Evolutionary conservation across 2,329 filamentous ascomycete species (phyloP).

Genomic region (Fusarium sp.): DNA sequence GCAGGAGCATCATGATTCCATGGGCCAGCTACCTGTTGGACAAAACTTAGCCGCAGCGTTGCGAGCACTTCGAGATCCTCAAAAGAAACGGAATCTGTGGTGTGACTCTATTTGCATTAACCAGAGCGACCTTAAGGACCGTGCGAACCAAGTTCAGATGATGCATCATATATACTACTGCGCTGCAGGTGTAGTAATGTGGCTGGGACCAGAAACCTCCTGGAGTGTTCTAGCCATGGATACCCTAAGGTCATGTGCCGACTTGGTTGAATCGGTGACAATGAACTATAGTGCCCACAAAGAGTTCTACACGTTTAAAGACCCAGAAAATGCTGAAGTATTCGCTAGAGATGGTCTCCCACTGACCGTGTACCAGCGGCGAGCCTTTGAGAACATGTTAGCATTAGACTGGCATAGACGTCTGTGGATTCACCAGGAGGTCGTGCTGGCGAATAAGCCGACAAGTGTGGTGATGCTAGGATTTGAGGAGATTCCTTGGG

Average conservation of each 20-base stretch:
- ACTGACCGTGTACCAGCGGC: not conserved
- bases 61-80: not conserved
- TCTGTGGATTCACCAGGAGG: not conserved
- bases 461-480: not conserved
- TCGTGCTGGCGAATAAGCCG: not conserved
- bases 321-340: fast-evolving
- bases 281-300: not conserved
- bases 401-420: not conserved
- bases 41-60: not conserved
- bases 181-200: not conserved
- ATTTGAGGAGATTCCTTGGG: not conserved
- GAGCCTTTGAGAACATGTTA: not conserved
- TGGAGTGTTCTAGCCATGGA: not conserved
- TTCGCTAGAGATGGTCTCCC: not conserved
- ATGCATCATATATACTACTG: not conserved
- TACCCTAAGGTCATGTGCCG: not conserved
- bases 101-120: slow-evolving; percentile 15
- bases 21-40: not conserved
- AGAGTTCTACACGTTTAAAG: not conserved
- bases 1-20: not conserved
- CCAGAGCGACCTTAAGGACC: not conserved
- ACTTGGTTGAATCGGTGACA: not conserved
- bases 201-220: not conserved
- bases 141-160: not conserved
- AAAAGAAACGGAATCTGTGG: not conserved